Conservation (phyloP, 305 asterid species). For the Galium porrigens region DNA sequence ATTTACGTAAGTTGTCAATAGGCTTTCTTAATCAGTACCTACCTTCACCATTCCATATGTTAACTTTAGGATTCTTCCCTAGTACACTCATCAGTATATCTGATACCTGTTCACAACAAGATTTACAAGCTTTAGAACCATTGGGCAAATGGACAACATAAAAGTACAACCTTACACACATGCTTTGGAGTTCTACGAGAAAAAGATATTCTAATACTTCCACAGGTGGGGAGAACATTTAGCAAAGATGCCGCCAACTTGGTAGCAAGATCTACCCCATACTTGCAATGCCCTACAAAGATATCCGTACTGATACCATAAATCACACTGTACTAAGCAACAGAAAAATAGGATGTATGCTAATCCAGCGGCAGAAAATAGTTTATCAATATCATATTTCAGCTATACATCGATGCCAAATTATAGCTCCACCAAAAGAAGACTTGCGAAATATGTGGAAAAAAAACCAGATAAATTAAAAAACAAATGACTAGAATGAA, state of each 20-base stretch:
- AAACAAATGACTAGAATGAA: not conserved
- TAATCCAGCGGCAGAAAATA: not conserved
- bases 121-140: constrained; percentile 19
- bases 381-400: not conserved
- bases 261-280: constrained; percentile 59
- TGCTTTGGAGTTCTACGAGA: constrained; percentile 74
- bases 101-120: constrained; percentile 41
- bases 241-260: constrained; percentile 47
- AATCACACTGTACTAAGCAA: not conserved
- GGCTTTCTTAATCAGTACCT: constrained; percentile 34
- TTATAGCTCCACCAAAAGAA: not conserved
- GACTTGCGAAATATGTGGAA: not conserved
- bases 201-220: constrained; percentile 64
- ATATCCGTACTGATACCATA: not conserved
- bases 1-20: not conserved
- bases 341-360: not conserved
- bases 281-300: constrained; percentile 54
- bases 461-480: not conserved
- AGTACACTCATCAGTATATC: constrained; percentile 37
- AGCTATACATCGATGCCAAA: not conserved
- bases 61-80: constrained; percentile 42
- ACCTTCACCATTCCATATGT: constrained; percentile 76
- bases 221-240: constrained; percentile 57
- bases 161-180: constrained; percentile 27
- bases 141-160: constrained; percentile 12